These are phyloP conservation scores for Cubamyces sp. DNA, from an alignment of 768 basidiomycete genomes.

Conservation along the genomic window DNA sequence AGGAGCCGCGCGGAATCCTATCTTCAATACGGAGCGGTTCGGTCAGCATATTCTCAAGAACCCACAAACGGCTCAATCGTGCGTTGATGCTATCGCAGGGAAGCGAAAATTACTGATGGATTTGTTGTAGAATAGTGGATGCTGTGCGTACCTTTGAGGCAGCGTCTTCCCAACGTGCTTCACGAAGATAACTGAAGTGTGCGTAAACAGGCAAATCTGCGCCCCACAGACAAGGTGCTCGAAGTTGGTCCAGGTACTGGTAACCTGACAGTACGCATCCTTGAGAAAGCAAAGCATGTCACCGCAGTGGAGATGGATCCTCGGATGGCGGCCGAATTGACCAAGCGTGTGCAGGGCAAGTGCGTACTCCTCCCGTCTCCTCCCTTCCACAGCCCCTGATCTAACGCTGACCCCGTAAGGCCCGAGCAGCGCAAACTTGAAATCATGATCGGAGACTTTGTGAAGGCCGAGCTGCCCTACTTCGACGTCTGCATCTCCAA, in stretches of 20 bases:
- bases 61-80: conserved; percentile 90
- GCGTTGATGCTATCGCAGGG: conserved; percentile 27
- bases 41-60: conserved; percentile 99
- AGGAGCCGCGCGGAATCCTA: conserved; percentile 74
- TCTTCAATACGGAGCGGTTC: conserved; percentile 93
- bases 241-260: conserved; percentile 99
- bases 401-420: conserved; percentile 44
- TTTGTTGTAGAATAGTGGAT: conserved; percentile 58
- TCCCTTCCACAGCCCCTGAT: not conserved
- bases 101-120: too few species aligned
- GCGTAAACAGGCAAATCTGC: conserved; percentile 73
- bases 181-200: conserved; percentile 4
- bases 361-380: conserved; percentile 49
- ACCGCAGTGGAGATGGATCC: conserved; percentile 98
- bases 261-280: conserved; percentile 90
- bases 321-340: conserved; percentile 96
- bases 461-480: conserved; percentile 97
- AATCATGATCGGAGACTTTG: conserved; percentile 95
- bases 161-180: not conserved
- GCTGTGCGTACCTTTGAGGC: conserved; percentile 43
- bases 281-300: conserved; percentile 91
- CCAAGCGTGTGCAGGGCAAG: conserved; percentile 98
- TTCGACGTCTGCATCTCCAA: conserved; percentile 99
- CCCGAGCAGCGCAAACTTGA: conserved; percentile 95
- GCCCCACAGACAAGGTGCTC: conserved; percentile 93